Base-by-base conservation (phyloP, 208 protist genomes). In the Trypanosoma vivax region DNA sequence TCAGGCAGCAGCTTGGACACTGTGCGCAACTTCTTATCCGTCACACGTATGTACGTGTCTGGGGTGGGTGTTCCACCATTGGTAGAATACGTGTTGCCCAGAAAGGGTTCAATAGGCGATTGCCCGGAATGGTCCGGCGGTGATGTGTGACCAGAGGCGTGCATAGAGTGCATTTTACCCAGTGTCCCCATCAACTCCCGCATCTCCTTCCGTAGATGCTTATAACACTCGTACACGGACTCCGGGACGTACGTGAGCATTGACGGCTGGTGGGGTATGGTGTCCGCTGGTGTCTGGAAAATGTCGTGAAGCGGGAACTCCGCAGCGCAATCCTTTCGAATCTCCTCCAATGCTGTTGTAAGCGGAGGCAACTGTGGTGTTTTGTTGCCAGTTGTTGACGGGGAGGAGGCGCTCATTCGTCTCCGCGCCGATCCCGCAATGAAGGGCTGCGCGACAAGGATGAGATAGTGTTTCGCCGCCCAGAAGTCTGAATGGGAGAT, bases 1-100 rank as follows among this genome's bases (percentile, higher is more conserved):
- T 70, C 67, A 6, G 41, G 65, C 5, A 73, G 23, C 29, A 83
- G 21, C 5, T 18, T 18, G 3, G 69, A 81, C 13, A 69, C 42
- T 10, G 29, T 40, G n/a, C 56, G 48, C 11, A 81, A 53, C 25
- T 70, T 68, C 21, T 43, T 51, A 51, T 81, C 69, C 50, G 66
- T 73, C 9, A 69, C 38, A 21, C 25, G 52, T 29, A 74, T 69
- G 48, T 60, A 61, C 1, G 33, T 39, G n/a, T 25, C 43, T 5
- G 68, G 68, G 4, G 2, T 2, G 16, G 53, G 43, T 24, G 53
- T 34, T 13, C 16, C 40, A 19, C 41, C n/a, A n/a, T 0, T 19
- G 10, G 9, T 37, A 24, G 53, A 30, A 31, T 2, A 14, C 10
- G 24, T 13, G 3, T 16, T 11, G 16, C 23, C 23, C 39, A 7